Evolutionary conservation across 2,329 filamentous ascomycete species (phyloP), one percentile per base, ranked within the genome.

Genomic region (Penicillium sp.): DNA sequence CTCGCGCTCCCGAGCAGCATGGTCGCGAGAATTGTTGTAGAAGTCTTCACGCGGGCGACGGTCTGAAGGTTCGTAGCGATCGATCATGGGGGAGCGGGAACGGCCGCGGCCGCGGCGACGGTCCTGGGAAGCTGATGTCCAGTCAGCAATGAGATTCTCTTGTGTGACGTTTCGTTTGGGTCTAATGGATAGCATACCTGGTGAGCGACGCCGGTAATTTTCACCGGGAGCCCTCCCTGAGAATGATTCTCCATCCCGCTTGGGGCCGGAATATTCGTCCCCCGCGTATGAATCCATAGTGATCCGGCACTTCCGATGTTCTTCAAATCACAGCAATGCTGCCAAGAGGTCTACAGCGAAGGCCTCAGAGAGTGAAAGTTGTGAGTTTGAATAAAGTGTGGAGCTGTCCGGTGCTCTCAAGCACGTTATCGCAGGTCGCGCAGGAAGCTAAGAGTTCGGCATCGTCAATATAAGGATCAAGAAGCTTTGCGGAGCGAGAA

Each of bases 41-140:
- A 82, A 82, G 58, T 85, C 83, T 54, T 86, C 84, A 57, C 84
- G 77, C 31, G 73, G 57, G 29, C 82, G 80, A 39, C 71, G 72
- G 48, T 74, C 74, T 4, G 80, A 79, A 10, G 84, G 84, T 65
- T 86, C 82, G 61, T 86, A 87, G 28, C 84, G 79, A 62, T 87
- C 84, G 60, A 86, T 85, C 60, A 78, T 77, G 12, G 84, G 84
- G 10, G 84, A 86, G 47, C 84, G 81, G 38, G 84, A 86, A 51
- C 84, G 74, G 39, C 67, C 71, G 49, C 78, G 81, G 42, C 65
- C 68, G 52, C 76, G 73, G 46, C 75, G 70, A 55, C 75, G 72
- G 54, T 78, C 75, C 49, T 77, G 71, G 18, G 70, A 70, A 29
- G 57, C 69, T 69, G 46, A 21, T 3, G 12, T 23, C n/a, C n/a